A percentile compares a stretch with the other conserved stretches of the same genome.
These are phyloP conservation scores for Scortechinia acanthostroma DNA, from an alignment of 2,329 filamentous ascomycete genomes.

Conservation along the genomic window DNA sequence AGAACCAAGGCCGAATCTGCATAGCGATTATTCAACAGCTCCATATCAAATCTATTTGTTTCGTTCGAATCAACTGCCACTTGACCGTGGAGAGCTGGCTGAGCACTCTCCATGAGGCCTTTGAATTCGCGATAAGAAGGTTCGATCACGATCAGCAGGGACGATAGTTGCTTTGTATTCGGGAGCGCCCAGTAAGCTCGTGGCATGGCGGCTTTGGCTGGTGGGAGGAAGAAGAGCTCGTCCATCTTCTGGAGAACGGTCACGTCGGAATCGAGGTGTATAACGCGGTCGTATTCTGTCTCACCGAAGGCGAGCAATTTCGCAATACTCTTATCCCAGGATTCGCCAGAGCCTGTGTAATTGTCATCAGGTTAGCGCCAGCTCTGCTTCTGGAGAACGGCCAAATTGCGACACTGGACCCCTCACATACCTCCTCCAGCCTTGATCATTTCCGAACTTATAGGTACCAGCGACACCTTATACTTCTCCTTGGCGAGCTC, in stretches of 20 bases:
- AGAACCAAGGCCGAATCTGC: conserved; percentile 41
- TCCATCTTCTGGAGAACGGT: conserved; percentile 59
- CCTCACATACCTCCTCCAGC: conserved; percentile 4
- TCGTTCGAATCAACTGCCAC: conserved; percentile 8
- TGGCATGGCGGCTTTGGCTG: conserved; percentile 56
- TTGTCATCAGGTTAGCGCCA: too few relatives aligned
- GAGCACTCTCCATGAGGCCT: neutral
- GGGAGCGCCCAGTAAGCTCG: conserved; percentile 65
- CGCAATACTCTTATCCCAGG: neutral
- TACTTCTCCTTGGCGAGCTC: neutral
- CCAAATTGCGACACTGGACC: too few relatives aligned
- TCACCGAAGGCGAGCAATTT: conserved; percentile 1
- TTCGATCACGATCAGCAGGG: conserved; percentile 53
- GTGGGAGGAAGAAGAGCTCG: conserved; percentile 63
- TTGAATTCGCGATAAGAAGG: conserved; percentile 43
- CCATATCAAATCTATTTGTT: conserved; percentile 40
- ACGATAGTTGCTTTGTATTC: conserved; percentile 42
- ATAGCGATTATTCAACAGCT: conserved; percentile 46
- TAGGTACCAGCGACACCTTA: neutral
- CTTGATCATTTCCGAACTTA: neutral
- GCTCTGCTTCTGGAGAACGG: too few relatives aligned
- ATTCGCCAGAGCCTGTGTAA: conserved; percentile 9
- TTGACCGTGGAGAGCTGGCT: conserved; percentile 7
- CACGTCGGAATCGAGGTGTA: conserved; percentile 48
- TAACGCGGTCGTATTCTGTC: neutral